Base-by-base conservation (phyloP, 257 asterid species). In the Nicotiana noctiflora region DNA sequence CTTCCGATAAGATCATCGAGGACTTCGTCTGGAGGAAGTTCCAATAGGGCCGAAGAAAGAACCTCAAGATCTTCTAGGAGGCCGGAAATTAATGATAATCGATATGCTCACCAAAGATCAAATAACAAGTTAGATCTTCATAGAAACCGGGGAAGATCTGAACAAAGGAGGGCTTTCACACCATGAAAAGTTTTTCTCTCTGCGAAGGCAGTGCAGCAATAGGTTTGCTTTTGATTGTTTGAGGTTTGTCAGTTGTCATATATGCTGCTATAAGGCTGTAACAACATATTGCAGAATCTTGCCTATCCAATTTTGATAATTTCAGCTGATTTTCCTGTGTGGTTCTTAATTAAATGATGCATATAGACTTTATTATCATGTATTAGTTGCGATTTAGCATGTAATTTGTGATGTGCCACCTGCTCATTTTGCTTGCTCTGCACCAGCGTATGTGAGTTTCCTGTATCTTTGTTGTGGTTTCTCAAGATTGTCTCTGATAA, bases 1-100 rank as follows among this genome's bases (percentile, higher is more conserved):
- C 75, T 66, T 66, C 75, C 75, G 17, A 66, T 18, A 62, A 89
- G 81, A 75, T 83, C 92, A 10, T 77, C 44, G 74, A 87, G 87
- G 83, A 64, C 61, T 75, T 75, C 74, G 23, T 19, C 79, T 32
- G 68, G 86, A 83, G 44, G 21, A 10, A 64, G 66, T 68, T 51
- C 44, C 72, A 46, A 65, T 25, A 21, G 34, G 21, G 25, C 18
- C 77, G 46, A 70, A 8, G 19, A 8, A 31, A 81, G 59, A 77
- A 76, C 79, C 65, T 77, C 60, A 62, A 77, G 65, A 65, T 81
- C 66, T 80, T 57, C 83, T 82, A 76, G 83, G 85, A 87, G 87
- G 77, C 40, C 60, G 52, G 83, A 88, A 78, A 70, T 25, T 56
- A 82, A 75, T 66, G 88, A 82, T 75, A 84, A 83, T 78, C 66